Evolutionary conservation across 2,329 filamentous ascomycete genomes (phyloP).

Genomic region (Chaetomium strumarium): DNA sequence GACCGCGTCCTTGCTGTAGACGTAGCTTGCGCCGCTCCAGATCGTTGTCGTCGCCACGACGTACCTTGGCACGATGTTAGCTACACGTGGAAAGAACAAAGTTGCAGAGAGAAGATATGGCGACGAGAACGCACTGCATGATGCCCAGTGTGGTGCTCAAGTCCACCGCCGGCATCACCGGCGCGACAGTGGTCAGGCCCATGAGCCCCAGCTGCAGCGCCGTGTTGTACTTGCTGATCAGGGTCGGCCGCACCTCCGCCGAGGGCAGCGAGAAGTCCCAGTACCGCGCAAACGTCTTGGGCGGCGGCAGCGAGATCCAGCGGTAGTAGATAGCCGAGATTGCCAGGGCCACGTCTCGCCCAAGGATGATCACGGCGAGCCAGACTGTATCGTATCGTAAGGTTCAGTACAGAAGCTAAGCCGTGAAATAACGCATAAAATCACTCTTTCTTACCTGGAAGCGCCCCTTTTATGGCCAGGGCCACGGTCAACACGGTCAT

Average conservation of each 20-base stretch:
- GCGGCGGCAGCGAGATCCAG: slow-evolving; percentile 87
- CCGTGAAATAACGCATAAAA: neutral
- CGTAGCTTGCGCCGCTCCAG: slow-evolving; percentile 90
- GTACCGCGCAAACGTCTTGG: slow-evolving; percentile 87
- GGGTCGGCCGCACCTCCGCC: slow-evolving; percentile 77
- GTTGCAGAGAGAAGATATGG: neutral
- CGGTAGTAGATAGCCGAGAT: slow-evolving; percentile 90
- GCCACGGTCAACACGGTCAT: slow-evolving; percentile 92
- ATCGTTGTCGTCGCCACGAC: slow-evolving; percentile 83
- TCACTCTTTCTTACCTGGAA: slow-evolving; percentile 59
- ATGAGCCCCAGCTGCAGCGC: slow-evolving; percentile 84
- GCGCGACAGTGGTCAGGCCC: slow-evolving; percentile 74
- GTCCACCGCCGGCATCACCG: slow-evolving; percentile 57
- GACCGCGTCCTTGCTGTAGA: slow-evolving; percentile 85
- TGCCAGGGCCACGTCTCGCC: slow-evolving; percentile 76
- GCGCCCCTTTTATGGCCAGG: slow-evolving; percentile 71
- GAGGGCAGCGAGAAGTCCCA: slow-evolving; percentile 96
- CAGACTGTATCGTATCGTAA: slow-evolving; percentile 63
- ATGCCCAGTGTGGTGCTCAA: slow-evolving; percentile 49
- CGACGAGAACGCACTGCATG: slow-evolving; percentile 52
- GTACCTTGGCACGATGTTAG: slow-evolving; percentile 47
- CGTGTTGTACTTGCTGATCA: slow-evolving; percentile 88
- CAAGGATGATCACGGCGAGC: slow-evolving; percentile 84
- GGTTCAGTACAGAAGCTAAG: neutral
- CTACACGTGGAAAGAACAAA: neutral